phyloP scores from a whole-genome alignment of 1,284 basidiomycete species.

The Ganoderma multipileum region DNA sequence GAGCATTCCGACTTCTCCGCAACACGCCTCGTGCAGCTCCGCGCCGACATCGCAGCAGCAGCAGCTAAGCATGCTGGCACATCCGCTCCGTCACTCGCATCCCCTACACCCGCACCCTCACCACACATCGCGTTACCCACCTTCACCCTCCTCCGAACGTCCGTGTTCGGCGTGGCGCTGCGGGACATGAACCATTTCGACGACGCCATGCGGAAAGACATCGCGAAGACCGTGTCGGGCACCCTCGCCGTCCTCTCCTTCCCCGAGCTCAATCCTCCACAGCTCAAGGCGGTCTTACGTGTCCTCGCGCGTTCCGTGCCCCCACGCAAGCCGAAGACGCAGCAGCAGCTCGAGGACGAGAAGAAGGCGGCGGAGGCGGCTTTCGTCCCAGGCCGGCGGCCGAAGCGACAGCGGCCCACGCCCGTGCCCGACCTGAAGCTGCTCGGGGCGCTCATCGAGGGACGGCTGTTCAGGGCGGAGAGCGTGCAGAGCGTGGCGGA shows the following conservation, averaged over 20 bases:
- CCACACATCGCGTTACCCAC: slow-evolving; percentile 44
- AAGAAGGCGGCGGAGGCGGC: slow-evolving; percentile 61
- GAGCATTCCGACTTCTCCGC: slow-evolving; percentile 75
- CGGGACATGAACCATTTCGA: slow-evolving; percentile 64
- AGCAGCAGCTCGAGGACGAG: slow-evolving; percentile 53
- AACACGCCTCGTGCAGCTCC: slow-evolving; percentile 65
- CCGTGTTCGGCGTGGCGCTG: slow-evolving; percentile 75
- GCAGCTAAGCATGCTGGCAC: slow-evolving; percentile 49
- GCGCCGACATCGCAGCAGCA: slow-evolving; percentile 67
- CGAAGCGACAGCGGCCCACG: slow-evolving; percentile 60
- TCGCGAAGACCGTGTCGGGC: slow-evolving; percentile 63
- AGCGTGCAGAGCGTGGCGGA: slow-evolving; percentile 67
- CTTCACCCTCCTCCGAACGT: slow-evolving; percentile 71
- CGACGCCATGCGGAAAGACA: slow-evolving; percentile 50
- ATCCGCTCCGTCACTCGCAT: slow-evolving; percentile 45
- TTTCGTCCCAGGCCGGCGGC: slow-evolving; percentile 64
- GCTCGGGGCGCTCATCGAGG: slow-evolving; percentile 80
- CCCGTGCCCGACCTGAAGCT: slow-evolving; percentile 69
- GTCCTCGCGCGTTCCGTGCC: slow-evolving; percentile 75
- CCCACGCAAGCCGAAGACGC: slow-evolving; percentile 56
- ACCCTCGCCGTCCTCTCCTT: slow-evolving; percentile 72
- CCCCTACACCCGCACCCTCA: slow-evolving; percentile 42
- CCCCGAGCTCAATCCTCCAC: slow-evolving; percentile 73
- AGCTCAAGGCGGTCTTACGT: slow-evolving; percentile 69
- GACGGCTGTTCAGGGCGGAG: slow-evolving; percentile 65